phyloP scores from a whole-genome alignment of 1,284 basidiomycete species.

The Puccinia horiana region DNA sequence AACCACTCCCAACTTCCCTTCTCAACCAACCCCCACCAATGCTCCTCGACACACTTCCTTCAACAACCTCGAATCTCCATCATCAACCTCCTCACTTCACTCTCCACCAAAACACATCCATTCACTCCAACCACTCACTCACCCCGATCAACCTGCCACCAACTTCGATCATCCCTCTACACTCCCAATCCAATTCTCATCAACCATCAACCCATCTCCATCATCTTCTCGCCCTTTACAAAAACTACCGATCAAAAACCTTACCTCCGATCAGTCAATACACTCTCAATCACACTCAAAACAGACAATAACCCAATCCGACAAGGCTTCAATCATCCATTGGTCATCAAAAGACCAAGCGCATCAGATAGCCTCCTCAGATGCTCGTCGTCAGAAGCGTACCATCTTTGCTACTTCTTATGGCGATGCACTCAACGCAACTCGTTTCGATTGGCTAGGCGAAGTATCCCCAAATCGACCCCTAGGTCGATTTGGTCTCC shows the following conservation, averaged over 20 bases:
- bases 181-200: not conserved
- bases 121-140: not conserved
- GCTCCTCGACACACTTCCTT: not conserved
- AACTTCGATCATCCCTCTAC: not conserved
- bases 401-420: not conserved
- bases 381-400: conserved; percentile 27
- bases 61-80: not conserved
- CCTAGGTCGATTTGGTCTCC: conserved; percentile 52
- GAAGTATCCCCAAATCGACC: conserved; percentile 51
- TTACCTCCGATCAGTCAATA: not conserved
- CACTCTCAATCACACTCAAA: not conserved
- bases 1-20: conserved; percentile 7
- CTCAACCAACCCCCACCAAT: conserved; percentile 5
- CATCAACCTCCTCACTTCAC: conserved; percentile 1
- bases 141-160: conserved; percentile 17
- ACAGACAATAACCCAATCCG: not conserved
- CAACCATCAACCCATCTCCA: not conserved
- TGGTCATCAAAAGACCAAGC: conserved; percentile 31
- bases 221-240: not conserved
- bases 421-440: conserved; percentile 7
- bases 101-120: conserved; percentile 1
- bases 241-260: not conserved
- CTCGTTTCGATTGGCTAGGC: conserved; percentile 47
- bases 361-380: not conserved
- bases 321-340: conserved; percentile 15